Conservation (phyloP, 768 basidiomycete genomes). For the Leccinum ochraceum region DNA sequence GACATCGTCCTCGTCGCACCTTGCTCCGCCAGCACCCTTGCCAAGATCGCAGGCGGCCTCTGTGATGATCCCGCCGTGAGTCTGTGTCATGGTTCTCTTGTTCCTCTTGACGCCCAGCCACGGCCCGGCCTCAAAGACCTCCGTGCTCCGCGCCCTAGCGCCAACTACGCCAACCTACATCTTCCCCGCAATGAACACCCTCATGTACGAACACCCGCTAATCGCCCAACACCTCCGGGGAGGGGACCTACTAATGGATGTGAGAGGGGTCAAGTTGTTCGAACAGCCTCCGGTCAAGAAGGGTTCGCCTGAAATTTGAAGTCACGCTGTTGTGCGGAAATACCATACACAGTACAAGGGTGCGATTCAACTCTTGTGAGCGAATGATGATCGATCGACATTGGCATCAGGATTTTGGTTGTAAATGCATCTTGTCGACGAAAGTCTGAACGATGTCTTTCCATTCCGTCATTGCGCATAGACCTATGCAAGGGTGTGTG, state of each 20-base stretch:
- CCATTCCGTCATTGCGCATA: conserved; percentile 98
- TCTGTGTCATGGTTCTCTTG: not conserved
- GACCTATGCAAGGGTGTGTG: conserved; percentile 45
- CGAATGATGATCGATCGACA: not conserved
- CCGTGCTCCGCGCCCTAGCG: conserved; percentile 80
- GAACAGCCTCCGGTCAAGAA: conserved; percentile 13
- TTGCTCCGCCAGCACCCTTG: conserved; percentile 94
- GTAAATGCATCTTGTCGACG: conserved; percentile 50
- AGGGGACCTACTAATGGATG: conserved; percentile 10
- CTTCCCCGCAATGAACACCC: conserved; percentile 98
- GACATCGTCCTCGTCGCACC: conserved; percentile 94
- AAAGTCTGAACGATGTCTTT: conserved; percentile 78
- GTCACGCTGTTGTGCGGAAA: not conserved
- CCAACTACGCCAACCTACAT: conserved; percentile 86
- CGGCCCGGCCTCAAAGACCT: conserved; percentile 46
- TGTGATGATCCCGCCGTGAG: conserved; percentile 89
- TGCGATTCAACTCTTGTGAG: not conserved
- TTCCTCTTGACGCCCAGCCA: not conserved
- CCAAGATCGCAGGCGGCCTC: conserved; percentile 85
- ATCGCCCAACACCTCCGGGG: conserved; percentile 75
- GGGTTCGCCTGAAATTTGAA: not conserved
- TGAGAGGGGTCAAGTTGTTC: conserved; percentile 33
- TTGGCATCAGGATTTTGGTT: not conserved
- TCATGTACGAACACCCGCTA: conserved; percentile 95
- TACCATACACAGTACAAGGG: not conserved